Conservation (phyloP, 2,329 filamentous ascomycete species). For the Plenodomus lindquistii region DNA sequence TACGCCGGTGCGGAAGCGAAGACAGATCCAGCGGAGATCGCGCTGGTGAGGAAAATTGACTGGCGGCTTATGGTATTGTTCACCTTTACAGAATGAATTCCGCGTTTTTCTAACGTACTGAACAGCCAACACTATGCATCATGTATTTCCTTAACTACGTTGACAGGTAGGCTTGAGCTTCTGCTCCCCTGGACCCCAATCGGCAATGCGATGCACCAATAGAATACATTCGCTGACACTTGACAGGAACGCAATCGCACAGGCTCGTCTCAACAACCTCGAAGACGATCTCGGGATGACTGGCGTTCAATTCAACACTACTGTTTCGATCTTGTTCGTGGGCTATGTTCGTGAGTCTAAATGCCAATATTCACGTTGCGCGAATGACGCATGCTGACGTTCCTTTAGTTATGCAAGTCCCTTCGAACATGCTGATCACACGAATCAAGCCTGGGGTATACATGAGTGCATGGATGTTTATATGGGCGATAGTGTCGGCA, state of each 20-base stretch:
- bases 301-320: slow-evolving; percentile 43
- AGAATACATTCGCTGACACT: neutral
- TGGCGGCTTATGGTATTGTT: slow-evolving; percentile 33
- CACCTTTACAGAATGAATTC: neutral
- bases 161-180: slow-evolving; percentile 39
- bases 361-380: neutral
- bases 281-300: slow-evolving; percentile 54
- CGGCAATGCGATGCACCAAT: too few relatives aligned
- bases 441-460: slow-evolving; percentile 37
- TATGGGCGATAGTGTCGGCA: slow-evolving; percentile 43
- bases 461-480: slow-evolving; percentile 39
- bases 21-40: slow-evolving; percentile 37
- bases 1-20: slow-evolving; percentile 39
- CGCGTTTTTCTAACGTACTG: neutral
- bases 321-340: slow-evolving; percentile 58
- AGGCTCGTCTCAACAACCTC: slow-evolving; percentile 65
- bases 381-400: neutral
- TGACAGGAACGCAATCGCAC: slow-evolving; percentile 64
- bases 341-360: slow-evolving; percentile 45
- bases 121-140: slow-evolving; percentile 45
- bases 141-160: slow-evolving; percentile 50
- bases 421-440: slow-evolving; percentile 51
- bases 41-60: slow-evolving; percentile 39
- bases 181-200: too few relatives aligned
- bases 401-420: slow-evolving; percentile 29